Conservation (phyloP, 2,329 filamentous ascomycete genomes). For the Diaporthe batatas region DNA sequence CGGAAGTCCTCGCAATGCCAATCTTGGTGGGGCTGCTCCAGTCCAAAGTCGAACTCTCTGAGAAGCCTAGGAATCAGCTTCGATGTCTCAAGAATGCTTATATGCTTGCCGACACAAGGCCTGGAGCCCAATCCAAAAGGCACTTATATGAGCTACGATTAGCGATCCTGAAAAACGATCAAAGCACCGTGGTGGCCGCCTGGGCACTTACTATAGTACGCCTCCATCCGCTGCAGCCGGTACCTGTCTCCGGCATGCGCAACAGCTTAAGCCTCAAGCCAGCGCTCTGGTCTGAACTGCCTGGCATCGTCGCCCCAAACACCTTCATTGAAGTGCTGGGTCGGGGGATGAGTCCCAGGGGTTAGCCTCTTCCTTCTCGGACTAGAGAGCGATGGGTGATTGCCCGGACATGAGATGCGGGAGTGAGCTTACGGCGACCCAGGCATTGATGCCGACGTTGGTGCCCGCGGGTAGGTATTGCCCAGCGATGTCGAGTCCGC, state of each 20-base stretch:
- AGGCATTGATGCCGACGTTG: slow-evolving; percentile 40
- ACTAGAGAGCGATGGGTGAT: not conserved
- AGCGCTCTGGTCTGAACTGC: slow-evolving; percentile 39
- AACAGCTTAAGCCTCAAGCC: slow-evolving; percentile 38
- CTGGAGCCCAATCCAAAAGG: slow-evolving; percentile 37
- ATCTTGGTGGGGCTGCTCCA: slow-evolving; percentile 30
- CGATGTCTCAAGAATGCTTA: slow-evolving; percentile 39
- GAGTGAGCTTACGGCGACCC: slow-evolving; percentile 34
- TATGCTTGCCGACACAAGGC: slow-evolving; percentile 38
- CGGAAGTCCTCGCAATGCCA: slow-evolving; percentile 33
- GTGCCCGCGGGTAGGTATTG: slow-evolving; percentile 36
- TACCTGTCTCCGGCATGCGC: slow-evolving; percentile 19
- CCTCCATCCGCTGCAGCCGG: slow-evolving; percentile 36
- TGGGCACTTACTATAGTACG: slow-evolving; percentile 24
- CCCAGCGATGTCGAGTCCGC: slow-evolving; percentile 56
- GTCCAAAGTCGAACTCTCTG: slow-evolving; percentile 38
- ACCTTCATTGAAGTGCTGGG: slow-evolving; percentile 35
- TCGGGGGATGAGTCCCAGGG: not conserved
- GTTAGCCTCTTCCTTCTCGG: not conserved
- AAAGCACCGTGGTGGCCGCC: not conserved
- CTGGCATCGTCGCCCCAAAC: slow-evolving; percentile 38
- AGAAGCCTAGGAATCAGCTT: slow-evolving; percentile 39
- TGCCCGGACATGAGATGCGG: not conserved
- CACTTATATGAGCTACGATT: not conserved
- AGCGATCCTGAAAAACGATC: not conserved